phyloP scores from a whole-genome alignment of 768 basidiomycete genomes.

The Tricholoma saponaceum region DNA sequence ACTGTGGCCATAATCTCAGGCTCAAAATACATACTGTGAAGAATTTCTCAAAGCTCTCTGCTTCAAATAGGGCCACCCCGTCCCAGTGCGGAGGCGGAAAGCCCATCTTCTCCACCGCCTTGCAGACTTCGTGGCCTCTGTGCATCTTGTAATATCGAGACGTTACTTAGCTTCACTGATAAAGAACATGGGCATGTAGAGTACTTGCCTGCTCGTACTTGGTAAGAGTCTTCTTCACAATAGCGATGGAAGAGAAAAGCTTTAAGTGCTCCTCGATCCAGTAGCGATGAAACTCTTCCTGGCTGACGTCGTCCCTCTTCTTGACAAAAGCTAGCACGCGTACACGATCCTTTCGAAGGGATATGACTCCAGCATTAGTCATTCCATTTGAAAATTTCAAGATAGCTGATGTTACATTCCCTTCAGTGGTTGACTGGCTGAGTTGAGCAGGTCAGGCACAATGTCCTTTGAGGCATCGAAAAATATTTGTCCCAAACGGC shows the following conservation, averaged over 20 bases:
- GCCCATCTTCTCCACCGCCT: slow-evolving; percentile 9
- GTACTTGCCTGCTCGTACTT: slow-evolving; percentile 27
- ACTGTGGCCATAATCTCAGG: background rate
- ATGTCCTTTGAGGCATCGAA: no score
- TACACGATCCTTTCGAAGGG: slow-evolving; percentile 23
- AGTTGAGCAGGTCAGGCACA: no score
- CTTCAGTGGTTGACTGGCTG: no score
- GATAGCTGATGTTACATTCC: no score
- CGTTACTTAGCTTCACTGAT: background rate
- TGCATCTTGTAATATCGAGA: slow-evolving; percentile 18
- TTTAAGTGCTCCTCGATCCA: slow-evolving; percentile 24
- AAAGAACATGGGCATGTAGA: no score
- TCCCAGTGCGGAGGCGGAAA: slow-evolving; percentile 18
- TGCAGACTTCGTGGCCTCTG: slow-evolving; percentile 8
- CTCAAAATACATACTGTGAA: slow-evolving; percentile 16
- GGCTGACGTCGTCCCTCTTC: slow-evolving; percentile 22
- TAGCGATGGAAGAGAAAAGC: slow-evolving; percentile 24
- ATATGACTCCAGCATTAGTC: no score
- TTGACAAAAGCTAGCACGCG: slow-evolving; percentile 24
- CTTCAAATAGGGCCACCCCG: slow-evolving; percentile 28
- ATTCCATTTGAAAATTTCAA: no score
- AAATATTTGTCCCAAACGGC: no score
- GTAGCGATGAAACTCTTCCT: slow-evolving; percentile 27
- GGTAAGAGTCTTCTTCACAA: slow-evolving; percentile 28
- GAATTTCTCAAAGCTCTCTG: slow-evolving; percentile 27